Evolutionary conservation across 2,329 filamentous ascomycete genomes (phyloP).

Genomic region (Xylaria sp.): DNA sequence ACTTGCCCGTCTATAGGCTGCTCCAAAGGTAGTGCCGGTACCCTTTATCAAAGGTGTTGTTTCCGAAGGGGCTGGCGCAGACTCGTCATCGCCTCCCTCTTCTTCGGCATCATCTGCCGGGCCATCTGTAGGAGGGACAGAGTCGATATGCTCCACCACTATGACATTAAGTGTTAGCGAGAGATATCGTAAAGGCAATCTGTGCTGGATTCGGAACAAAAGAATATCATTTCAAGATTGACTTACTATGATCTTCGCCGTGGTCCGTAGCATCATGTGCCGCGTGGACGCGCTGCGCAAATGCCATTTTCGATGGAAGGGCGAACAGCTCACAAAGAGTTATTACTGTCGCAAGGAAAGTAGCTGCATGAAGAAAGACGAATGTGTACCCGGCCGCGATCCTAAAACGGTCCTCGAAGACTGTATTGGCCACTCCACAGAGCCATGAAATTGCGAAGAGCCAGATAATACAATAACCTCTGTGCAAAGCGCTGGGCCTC

Average conservation of each 20-base stretch:
- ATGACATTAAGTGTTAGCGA: not conserved
- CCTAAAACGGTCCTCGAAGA: conserved; percentile 77
- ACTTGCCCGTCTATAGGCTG: conserved; percentile 59
- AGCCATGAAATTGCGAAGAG: conserved; percentile 78
- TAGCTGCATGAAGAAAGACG: conserved; percentile 77
- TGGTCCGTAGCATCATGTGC: conserved; percentile 49
- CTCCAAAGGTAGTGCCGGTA: conserved; percentile 66
- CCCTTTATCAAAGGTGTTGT: conserved; percentile 79
- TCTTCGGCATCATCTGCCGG: conserved; percentile 29
- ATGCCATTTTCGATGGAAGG: conserved; percentile 73
- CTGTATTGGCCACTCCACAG: conserved; percentile 72
- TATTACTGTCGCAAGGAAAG: conserved; percentile 76
- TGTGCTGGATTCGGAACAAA: not conserved
- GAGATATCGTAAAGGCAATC: too few relatives aligned
- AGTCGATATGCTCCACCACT: conserved; percentile 42
- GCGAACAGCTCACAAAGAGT: conserved; percentile 81
- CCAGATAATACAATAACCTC: conserved; percentile 83
- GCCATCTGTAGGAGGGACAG: conserved; percentile 33
- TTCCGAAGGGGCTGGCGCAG: conserved; percentile 54
- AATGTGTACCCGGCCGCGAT: conserved; percentile 82
- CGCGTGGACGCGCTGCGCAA: conserved; percentile 63
- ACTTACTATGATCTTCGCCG: conserved; percentile 20
- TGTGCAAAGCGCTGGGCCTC: conserved; percentile 84
- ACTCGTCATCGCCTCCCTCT: conserved; percentile 35
- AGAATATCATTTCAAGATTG: too few relatives aligned